Evolutionary conservation across 2,329 filamentous ascomycete genomes (phyloP).

Genomic region (Cladophialophora immunda): DNA sequence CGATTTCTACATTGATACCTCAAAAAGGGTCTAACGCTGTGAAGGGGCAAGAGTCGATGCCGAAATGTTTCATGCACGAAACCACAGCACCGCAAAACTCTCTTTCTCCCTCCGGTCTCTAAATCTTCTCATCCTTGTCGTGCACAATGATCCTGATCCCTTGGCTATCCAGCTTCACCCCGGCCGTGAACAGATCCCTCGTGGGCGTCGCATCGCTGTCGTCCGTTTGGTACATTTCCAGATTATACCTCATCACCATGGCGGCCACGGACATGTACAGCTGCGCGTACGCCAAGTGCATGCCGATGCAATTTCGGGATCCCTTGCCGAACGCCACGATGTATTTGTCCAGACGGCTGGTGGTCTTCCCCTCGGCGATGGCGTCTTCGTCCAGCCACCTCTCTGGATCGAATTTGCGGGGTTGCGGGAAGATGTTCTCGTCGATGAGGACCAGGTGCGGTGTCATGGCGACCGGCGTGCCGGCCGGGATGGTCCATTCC

Average conservation of each 20-base stretch:
- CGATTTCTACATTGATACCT: neutral
- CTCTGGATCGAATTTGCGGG: conserved; percentile 43
- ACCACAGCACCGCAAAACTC: neutral
- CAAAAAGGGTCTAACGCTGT: neutral
- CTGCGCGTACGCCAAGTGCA: conserved; percentile 44
- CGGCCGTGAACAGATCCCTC: conserved; percentile 37
- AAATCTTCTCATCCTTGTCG: conserved; percentile 29
- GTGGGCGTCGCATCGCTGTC: conserved; percentile 34
- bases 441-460: conserved; percentile 45
- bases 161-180: conserved; percentile 41
- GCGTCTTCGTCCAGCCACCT: conserved; percentile 43
- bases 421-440: conserved; percentile 45
- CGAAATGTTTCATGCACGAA: neutral
- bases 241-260: conserved; percentile 37
- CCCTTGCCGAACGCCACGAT: conserved; percentile 51
- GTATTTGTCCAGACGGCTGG: conserved; percentile 42
- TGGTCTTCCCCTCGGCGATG: conserved; percentile 20
- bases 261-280: conserved; percentile 43
- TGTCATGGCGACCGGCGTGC: conserved; percentile 44
- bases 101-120: neutral
- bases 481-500: conserved; percentile 45
- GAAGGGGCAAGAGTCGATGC: neutral
- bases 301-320: conserved; percentile 47
- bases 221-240: conserved; percentile 39
- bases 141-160: conserved; percentile 41